Evolutionary conservation across 2,329 filamentous ascomycete species (phyloP).

Genomic region (Elsinoe perseae): DNA sequence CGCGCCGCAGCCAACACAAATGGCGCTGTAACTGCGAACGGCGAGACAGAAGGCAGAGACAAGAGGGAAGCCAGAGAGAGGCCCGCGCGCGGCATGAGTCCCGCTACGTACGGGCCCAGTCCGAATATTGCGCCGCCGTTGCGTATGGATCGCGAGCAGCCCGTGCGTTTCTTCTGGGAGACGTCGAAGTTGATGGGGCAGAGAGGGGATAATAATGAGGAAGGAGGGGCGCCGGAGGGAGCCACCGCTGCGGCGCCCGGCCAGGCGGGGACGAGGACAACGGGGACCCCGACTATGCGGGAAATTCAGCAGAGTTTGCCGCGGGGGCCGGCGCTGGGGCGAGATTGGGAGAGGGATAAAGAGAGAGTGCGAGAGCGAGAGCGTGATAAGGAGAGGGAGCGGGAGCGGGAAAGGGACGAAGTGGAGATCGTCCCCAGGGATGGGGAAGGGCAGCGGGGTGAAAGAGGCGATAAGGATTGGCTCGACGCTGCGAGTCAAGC

Average conservation of each 20-base stretch:
- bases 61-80: neutral
- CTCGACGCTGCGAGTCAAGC: constrained; percentile 9
- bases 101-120: constrained; percentile 9
- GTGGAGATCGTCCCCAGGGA: neutral
- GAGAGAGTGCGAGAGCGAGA: neutral
- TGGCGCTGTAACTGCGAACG: neutral
- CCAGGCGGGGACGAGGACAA: neutral
- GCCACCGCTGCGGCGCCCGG: too few species aligned
- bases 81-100: too few species aligned
- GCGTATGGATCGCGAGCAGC: constrained; percentile 6
- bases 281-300: neutral
- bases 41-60: neutral
- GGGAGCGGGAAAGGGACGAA: neutral
- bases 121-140: neutral
- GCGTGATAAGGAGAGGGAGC: neutral
- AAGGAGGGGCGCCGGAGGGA: neutral
- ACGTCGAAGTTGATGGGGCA: neutral
- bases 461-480: constrained; percentile 2
- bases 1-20: neutral
- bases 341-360: neutral
- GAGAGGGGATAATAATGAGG: neutral
- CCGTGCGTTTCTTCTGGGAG: constrained; percentile 15
- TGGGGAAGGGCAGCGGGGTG: too few species aligned
- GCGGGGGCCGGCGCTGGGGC: neutral
- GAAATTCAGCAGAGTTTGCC: neutral